Percentiles rank a stretch among this genome's conserved stretches.
phyloP scores from a whole-genome alignment of 129 eudicot genomes.

The Arctium lappa region DNA sequence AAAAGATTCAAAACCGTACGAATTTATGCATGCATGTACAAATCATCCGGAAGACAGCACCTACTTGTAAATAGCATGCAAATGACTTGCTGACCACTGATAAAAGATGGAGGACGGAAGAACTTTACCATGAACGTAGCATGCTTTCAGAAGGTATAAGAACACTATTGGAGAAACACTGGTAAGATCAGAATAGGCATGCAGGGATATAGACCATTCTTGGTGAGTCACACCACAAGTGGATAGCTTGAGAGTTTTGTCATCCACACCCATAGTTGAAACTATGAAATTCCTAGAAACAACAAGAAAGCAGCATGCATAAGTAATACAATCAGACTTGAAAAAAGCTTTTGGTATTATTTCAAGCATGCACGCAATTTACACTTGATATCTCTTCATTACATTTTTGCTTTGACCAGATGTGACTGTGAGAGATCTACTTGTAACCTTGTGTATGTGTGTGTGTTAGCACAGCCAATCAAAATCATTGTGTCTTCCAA shows the following conservation, averaged over 20 bases:
- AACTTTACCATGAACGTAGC: slow-evolving; percentile 62
- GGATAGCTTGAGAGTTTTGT: slow-evolving; percentile 20
- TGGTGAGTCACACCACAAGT: slow-evolving; percentile 24
- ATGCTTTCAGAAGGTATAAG: slow-evolving; percentile 74
- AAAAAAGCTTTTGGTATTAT: not conserved
- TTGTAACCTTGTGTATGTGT: not conserved
- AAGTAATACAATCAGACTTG: slow-evolving; percentile 2
- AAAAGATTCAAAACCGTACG: not conserved
- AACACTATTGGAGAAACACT: slow-evolving; percentile 89
- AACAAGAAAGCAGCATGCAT: slow-evolving; percentile 14
- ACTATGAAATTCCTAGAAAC: slow-evolving; percentile 18
- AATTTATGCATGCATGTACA: not conserved
- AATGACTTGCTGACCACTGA: not conserved
- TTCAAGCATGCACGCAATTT: not conserved
- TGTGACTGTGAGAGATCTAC: not conserved
- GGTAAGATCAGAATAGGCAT: slow-evolving; percentile 78
- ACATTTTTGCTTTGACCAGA: not conserved
- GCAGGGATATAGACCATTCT: slow-evolving; percentile 49
- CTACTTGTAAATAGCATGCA: not conserved
- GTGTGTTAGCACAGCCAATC: not conserved
- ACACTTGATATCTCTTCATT: not conserved
- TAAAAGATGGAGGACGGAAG: slow-evolving; percentile 12
- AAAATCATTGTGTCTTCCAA: not conserved
- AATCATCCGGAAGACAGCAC: not conserved
- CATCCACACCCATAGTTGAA: slow-evolving; percentile 47